Evolutionary conservation across 2,329 filamentous ascomycete genomes (phyloP), one percentile per base, ranked within the genome.

Genomic region (Aureobasidium melanogenum): DNA sequence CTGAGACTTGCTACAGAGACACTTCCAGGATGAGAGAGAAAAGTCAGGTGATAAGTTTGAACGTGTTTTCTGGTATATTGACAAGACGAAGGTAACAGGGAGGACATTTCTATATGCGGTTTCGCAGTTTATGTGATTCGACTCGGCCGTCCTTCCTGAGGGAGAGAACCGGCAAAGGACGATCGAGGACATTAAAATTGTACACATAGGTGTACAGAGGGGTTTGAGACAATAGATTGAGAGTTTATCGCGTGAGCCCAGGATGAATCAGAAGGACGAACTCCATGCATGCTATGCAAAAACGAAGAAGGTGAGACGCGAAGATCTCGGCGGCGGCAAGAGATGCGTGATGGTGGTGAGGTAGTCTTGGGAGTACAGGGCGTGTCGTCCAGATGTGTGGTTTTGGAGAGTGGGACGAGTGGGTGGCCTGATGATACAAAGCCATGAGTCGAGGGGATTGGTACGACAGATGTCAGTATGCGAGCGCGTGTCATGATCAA

Each of bases 101-200:
- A 12, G 26, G 38, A 56, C 52, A 44, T 44, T 12, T 56, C 52
- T 56, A 56, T 56, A 38, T 56, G 38, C 51, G 22, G n/a, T 48
- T 10, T 19, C 22, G 46, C 26, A 6, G 5, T 51, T 22, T 39
- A 39, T 52, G 32, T 26, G 12, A 3, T 38, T 14, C 4, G n/a
- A 4, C 5, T 14, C 10, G 1, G 10, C 10, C 30, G 32, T n/a
- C 28, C 24, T 38, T 7, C 5, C 17, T n/a, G n/a, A 24, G 28
- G 19, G 12, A 32, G 5, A 28, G n/a, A 48, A 30, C 36, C 36
- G 10, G 38, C 38, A 15, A 15, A 1, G 26, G 24, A 32, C 15
- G n/a, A 30, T 15, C 12, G 15, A 28, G 22, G 46, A 7, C 19
- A n/a, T 30, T 30, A 28, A 30, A 8, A 2, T 2, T 44, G 41